A percentile compares a stretch with the other conserved stretches of the same genome.
Evolutionary conservation across 495 filamentous ascomycete genomes (phyloP).

Genomic region (Cercophora sp.): DNA sequence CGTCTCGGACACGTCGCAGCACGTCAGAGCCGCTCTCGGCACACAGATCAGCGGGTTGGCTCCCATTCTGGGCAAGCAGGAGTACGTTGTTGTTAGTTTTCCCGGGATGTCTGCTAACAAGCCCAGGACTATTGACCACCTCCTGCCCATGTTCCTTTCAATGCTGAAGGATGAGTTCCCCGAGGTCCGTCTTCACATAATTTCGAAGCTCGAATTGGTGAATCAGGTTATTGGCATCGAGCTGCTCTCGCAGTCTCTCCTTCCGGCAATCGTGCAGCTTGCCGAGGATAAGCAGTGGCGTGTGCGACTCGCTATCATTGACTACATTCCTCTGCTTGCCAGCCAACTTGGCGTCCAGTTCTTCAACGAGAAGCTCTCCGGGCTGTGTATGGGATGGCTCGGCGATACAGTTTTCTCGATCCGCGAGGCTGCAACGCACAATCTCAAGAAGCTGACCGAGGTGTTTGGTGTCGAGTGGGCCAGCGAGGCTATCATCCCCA

Average conservation of each 20-base stretch:
- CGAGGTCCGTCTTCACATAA: slow-evolving; percentile 95
- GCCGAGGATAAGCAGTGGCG: slow-evolving; percentile 99
- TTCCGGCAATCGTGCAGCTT: slow-evolving; percentile 96
- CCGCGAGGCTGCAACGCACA: slow-evolving; percentile 92
- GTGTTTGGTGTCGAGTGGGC: slow-evolving; percentile 98
- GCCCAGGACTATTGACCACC: slow-evolving; percentile 82
- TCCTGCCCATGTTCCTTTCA: slow-evolving; percentile 97
- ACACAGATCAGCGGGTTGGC: slow-evolving; percentile 97
- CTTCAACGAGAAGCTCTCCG: slow-evolving; percentile 94
- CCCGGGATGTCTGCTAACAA: slow-evolving; percentile 17
- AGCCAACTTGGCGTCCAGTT: slow-evolving; percentile 95
- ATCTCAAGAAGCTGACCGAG: slow-evolving; percentile 95
- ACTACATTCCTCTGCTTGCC: slow-evolving; percentile 96
- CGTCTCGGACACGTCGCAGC: slow-evolving; percentile 92
- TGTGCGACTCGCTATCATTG: slow-evolving; percentile 94
- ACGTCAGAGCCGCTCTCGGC: slow-evolving; percentile 90
- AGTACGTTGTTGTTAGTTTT: too few relatives aligned
- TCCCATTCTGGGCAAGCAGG: slow-evolving; percentile 94
- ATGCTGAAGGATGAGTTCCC: slow-evolving; percentile 99
- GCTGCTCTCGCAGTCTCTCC: slow-evolving; percentile 88
- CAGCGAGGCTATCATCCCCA: slow-evolving; percentile 94
- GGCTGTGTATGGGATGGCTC: slow-evolving; percentile 98
- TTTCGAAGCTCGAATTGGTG: slow-evolving; percentile 94
- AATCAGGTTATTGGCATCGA: slow-evolving; percentile 99
- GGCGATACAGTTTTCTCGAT: slow-evolving; percentile 99